phyloP scores from a whole-genome alignment of 2,329 filamentous ascomycete genomes.

The Beauveria medogensis region DNA sequence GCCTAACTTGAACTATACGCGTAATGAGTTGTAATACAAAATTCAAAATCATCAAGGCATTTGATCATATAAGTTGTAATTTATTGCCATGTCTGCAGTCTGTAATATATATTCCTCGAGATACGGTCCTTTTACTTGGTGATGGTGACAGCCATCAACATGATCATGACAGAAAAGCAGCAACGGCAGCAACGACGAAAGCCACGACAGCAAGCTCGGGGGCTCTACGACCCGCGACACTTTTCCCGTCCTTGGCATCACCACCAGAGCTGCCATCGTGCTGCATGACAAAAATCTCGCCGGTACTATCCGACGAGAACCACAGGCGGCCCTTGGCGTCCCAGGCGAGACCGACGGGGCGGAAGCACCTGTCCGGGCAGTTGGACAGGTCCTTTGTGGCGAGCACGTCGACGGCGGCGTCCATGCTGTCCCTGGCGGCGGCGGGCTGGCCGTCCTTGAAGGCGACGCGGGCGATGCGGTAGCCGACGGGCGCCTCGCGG shows the following conservation, averaged over 20 bases:
- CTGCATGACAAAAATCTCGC: constrained; percentile 54
- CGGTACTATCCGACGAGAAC: constrained; percentile 54
- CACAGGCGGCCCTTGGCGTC: constrained; percentile 48
- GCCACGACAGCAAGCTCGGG: constrained; percentile 1
- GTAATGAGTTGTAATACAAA: constrained; percentile 8
- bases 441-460: constrained; percentile 37
- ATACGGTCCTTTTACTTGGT: background rate
- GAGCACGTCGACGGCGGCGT: constrained; percentile 44
- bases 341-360: constrained; percentile 51
- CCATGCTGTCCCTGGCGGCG: constrained; percentile 32
- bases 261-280: constrained; percentile 12
- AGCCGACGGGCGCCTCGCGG: constrained; percentile 35
- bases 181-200: constrained; percentile 17
- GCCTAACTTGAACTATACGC: constrained; percentile 1
- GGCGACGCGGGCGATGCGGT: constrained; percentile 33
- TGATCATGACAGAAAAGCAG: background rate
- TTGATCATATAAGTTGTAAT: background rate
- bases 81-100: background rate
- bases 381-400: constrained; percentile 42
- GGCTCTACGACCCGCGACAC: background rate
- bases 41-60: background rate
- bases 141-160: background rate
- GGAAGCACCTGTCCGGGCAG: constrained; percentile 52
- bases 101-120: background rate
- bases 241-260: constrained; percentile 5